Conservation (phyloP, 805 yeast species). For the Sungouiella thailandica region DNA sequence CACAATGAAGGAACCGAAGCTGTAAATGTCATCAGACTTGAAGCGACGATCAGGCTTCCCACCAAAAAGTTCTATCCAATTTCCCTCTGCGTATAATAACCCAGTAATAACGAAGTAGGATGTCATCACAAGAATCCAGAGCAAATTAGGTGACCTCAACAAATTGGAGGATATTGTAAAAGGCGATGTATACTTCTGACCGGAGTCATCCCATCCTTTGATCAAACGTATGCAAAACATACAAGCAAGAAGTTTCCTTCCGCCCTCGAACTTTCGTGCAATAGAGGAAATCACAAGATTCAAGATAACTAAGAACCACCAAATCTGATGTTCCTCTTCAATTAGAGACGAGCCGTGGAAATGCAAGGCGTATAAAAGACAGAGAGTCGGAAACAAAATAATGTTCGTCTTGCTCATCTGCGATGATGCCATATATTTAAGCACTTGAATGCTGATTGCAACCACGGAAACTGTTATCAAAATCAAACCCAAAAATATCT, state of each 20-base stretch:
- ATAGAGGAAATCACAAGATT: constrained; percentile 9
- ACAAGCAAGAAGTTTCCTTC: constrained; percentile 8
- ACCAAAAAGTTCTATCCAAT: constrained; percentile 17
- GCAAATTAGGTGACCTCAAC: constrained; percentile 19
- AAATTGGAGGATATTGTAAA: constrained; percentile 40
- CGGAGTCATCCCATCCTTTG: constrained; percentile 84
- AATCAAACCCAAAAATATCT: constrained; percentile 32
- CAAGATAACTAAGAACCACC: constrained; percentile 61
- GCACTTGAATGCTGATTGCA: not conserved
- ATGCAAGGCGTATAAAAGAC: constrained; percentile 51
- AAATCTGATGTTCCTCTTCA: constrained; percentile 93
- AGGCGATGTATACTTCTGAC: constrained; percentile 64
- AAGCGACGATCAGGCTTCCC: constrained; percentile 3
- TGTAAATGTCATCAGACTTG: constrained; percentile 17
- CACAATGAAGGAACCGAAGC: constrained; percentile 37
- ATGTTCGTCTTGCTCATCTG: not conserved
- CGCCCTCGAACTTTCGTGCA: constrained; percentile 3
- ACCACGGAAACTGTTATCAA: constrained; percentile 7
- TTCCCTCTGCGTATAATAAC: constrained; percentile 22
- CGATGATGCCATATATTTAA: not conserved
- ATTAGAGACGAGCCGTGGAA: constrained; percentile 76
- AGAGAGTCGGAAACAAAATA: constrained; percentile 25
- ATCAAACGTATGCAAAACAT: constrained; percentile 48
- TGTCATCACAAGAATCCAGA: constrained; percentile 46
- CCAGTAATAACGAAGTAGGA: constrained; percentile 30